These are phyloP conservation scores for Musa acuminata DNA, from an alignment of 176 grass and related monocot species.

Conservation along the genomic window DNA sequence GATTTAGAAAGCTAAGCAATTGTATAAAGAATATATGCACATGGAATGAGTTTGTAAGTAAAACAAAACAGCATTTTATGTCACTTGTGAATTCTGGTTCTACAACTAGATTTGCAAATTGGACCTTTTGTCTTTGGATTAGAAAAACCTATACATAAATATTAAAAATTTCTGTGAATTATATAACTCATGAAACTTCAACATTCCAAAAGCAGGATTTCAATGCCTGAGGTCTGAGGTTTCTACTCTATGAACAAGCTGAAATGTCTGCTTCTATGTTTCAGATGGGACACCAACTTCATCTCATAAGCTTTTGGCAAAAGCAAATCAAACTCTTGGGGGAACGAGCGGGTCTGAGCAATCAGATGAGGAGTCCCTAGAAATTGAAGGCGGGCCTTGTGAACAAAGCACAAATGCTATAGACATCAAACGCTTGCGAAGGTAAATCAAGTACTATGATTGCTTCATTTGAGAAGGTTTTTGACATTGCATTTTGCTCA, in stretches of 20 bases:
- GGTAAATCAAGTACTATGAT: conserved; percentile 28
- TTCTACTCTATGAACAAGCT: too few species aligned
- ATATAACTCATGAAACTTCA: too few species aligned
- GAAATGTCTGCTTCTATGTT: neutral
- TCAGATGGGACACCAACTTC: conserved; percentile 71
- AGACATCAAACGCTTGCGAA: conserved; percentile 67
- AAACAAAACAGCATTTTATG: neutral
- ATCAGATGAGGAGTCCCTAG: conserved; percentile 61
- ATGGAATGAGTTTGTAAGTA: neutral
- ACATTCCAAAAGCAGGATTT: too few species aligned
- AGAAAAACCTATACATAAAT: too few species aligned
- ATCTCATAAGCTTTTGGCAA: conserved; percentile 41
- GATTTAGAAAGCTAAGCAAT: neutral
- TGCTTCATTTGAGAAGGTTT: neutral
- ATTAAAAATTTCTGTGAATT: too few species aligned
- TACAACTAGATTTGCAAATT: neutral
- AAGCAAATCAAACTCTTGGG: conserved; percentile 50
- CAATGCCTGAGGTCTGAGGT: too few species aligned
- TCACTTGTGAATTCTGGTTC: conserved; percentile 12
- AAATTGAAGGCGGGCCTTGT: conserved; percentile 48
- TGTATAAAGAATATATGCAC: neutral
- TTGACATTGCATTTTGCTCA: too few species aligned
- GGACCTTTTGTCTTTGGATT: too few species aligned
- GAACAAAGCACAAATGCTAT: conserved; percentile 53
- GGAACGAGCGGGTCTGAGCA: conserved; percentile 67